Base-by-base conservation (phyloP, 2,329 filamentous ascomycete species). In the Cytospora piceicola region DNA sequence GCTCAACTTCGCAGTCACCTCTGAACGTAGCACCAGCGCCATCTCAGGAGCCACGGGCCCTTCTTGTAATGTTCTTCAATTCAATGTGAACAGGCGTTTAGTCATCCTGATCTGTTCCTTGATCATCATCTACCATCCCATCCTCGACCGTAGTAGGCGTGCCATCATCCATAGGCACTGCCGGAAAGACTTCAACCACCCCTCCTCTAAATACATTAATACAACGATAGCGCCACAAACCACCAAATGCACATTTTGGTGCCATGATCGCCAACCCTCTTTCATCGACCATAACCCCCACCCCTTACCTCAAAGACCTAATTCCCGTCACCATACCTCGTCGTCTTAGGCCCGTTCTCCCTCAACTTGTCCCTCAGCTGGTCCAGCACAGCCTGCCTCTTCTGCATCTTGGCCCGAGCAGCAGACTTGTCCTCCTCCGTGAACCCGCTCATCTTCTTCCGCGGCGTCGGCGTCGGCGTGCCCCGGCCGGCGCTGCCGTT, bases 371-470 rank as follows among this genome's bases (percentile, higher is more conserved):
- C 74, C 75, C 77, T 81, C 59, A 90, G 74, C 73, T 84, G 85
- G 36, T 77, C 76, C 32, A 87, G 76, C 11, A 88, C 82, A 4
- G 79, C 82, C 71, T 81, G 81, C 70, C 85, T 79, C 67, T 79
- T 82, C n/a, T 80, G 80, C 68, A 81, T 77, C 75, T 83, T 85
- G 65, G 81, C 79, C 75, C 82, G 86, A 64, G 89, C 74, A 32
- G 80, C 79, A 32, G 77, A 77, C 77, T 87, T 89, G 73, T 90
- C 88, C 61, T 83, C 80, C 36, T 79, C 77, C 65, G 82, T 86
- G 70, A 86, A 90, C 22, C 85, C 85, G 67, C 82, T 87, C 64
- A 89, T 71, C 79, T 88, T 89, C 78, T 85, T 88, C 53, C 86
- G 78, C 2, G 85, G 83, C 30, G 85, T 79, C 24, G 83, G 83